Percentiles rank a stretch among this genome's conserved stretches.
Conservation (phyloP, 805 yeast genomes). For the Gaillardinia entomophila region DNA sequence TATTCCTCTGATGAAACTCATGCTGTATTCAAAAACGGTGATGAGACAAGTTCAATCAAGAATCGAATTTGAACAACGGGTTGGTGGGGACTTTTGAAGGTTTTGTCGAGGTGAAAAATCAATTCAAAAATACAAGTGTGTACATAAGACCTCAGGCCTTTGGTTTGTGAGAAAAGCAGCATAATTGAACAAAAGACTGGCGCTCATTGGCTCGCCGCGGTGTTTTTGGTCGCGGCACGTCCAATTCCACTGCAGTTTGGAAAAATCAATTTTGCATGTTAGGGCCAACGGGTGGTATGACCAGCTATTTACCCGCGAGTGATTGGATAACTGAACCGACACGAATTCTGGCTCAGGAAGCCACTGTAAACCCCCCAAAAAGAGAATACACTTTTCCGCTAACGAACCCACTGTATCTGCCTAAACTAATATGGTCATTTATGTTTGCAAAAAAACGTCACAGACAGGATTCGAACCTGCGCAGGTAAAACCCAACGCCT, state of each 20-base stretch:
- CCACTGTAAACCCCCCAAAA: too few relatives aligned
- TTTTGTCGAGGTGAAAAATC: neutral
- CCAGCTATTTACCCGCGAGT: too few relatives aligned
- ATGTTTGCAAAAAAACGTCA: conserved; percentile 59
- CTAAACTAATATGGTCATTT: neutral
- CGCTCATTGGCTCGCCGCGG: neutral
- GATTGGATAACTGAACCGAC: too few relatives aligned
- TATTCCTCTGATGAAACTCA: neutral
- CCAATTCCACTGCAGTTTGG: too few relatives aligned
- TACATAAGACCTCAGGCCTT: neutral
- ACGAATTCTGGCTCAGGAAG: too few relatives aligned
- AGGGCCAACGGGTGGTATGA: too few relatives aligned
- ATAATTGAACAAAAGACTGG: neutral
- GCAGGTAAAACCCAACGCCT: conserved; percentile 51
- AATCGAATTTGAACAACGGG: too few relatives aligned
- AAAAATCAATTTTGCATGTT: too few relatives aligned
- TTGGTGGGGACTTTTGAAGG: neutral
- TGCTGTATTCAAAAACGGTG: too few relatives aligned
- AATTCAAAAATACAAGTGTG: neutral
- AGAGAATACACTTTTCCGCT: too few relatives aligned
- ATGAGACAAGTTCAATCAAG: too few relatives aligned
- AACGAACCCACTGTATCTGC: neutral
- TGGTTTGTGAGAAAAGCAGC: neutral
- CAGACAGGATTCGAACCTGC: conserved; percentile 99
- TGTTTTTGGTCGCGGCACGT: too few relatives aligned